Base-by-base conservation (phyloP, 768 basidiomycete genomes). In the Serpula lacrymans region DNA sequence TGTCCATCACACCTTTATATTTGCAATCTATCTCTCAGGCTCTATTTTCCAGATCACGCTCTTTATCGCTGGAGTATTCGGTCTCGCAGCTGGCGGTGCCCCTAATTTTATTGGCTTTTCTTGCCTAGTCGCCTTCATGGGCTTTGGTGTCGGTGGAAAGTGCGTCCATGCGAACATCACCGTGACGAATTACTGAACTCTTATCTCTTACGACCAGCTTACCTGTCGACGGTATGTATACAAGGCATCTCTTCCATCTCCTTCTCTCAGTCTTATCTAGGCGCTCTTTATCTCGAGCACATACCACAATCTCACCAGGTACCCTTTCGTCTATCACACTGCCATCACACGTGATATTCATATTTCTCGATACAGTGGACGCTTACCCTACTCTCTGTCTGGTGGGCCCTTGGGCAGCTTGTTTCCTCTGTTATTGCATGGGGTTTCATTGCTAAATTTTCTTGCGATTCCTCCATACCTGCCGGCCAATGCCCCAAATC, bases 361-460 rank as follows among this genome's bases (percentile, higher is more conserved):
- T 28, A 24, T 24, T 39, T 32, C 42, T 37, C 30, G 4, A 5
- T 22, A 2, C 59, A 78, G 61, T 75, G 70, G 68, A 70, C 75
- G n/a, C 64, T 80, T 30, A 72, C 75, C 2, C 59, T 78, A 7
- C 68, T 80, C 2, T 75, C 76, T 13, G 66, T 67, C 17, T 77
- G 73, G 71, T 78, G 76, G 74, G 64, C 76, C 42, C 34, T 71
- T 42, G 69, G 77, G 24, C 61, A 77, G 60, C 64, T 79, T 7
- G 53, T 71, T 13, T 70, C 75, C 7, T 77, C 71, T 13, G 54
- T 72, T 22, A 63, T 80, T 22, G 71, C 75, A 6, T 81, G 75
- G 71, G 74, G 64, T 0, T 74, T 80, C 49, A 76, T 80, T 24
- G 69, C 68, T 18, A 74, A 72, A 45, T 80, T 71, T 49, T 76